Evolutionary conservation across 129 eudicot species (phyloP).

Genomic region (Flaveria robusta): DNA sequence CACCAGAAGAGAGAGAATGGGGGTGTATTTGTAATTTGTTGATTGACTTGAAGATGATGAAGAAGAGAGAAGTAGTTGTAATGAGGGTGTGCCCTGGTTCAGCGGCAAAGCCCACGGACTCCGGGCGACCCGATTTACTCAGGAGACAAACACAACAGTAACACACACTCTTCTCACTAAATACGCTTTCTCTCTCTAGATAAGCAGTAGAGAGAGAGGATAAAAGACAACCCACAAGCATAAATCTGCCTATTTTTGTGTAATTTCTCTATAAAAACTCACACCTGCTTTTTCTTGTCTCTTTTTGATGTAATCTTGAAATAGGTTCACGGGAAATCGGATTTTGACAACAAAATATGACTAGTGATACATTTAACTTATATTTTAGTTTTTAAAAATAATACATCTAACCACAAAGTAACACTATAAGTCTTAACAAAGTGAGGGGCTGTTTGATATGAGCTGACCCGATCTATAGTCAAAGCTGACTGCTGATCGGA

Average conservation of each 20-base stretch:
- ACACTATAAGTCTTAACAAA: too few relatives aligned
- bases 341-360: too few relatives aligned
- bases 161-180: slow-evolving; percentile 55
- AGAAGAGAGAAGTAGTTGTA: slow-evolving; percentile 21
- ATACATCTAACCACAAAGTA: too few relatives aligned
- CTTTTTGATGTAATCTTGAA: slow-evolving; percentile 23
- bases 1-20: slow-evolving; percentile 34
- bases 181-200: slow-evolving; percentile 41
- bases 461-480: too few relatives aligned
- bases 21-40: slow-evolving; percentile 18
- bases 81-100: slow-evolving; percentile 77
- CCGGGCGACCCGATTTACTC: slow-evolving; percentile 62
- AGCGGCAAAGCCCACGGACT: slow-evolving; percentile 90
- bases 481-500: too few relatives aligned
- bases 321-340: too few relatives aligned
- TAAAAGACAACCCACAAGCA: slow-evolving; percentile 22
- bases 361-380: too few relatives aligned
- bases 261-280: background rate
- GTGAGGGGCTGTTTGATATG: too few relatives aligned
- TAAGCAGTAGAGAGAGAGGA: slow-evolving; percentile 35
- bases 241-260: background rate
- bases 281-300: slow-evolving; percentile 11
- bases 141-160: slow-evolving; percentile 86
- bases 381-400: too few relatives aligned
- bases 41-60: slow-evolving; percentile 36